Evolutionary conservation across 2,329 filamentous ascomycete species (phyloP).

Genomic region (Emericellopsis atlantica): DNA sequence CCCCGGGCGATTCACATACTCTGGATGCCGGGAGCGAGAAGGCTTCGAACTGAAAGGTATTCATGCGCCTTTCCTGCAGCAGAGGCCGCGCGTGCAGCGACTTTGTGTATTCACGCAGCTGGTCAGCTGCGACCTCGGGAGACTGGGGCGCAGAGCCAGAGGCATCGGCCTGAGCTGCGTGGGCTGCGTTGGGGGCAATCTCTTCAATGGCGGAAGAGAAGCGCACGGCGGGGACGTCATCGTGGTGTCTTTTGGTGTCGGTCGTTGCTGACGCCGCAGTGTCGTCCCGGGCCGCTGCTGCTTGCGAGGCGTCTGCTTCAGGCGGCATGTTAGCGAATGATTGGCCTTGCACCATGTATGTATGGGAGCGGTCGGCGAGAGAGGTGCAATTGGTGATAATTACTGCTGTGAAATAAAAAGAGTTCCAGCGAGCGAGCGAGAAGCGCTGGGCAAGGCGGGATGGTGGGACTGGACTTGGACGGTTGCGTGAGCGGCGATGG

Average conservation of each 20-base stretch:
- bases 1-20: slow-evolving; percentile 38
- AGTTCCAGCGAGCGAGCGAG: too few relatives aligned
- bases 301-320: too few relatives aligned
- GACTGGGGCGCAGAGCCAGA: slow-evolving; percentile 8
- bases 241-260: neutral
- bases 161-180: slow-evolving; percentile 8
- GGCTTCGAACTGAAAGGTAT: slow-evolving; percentile 80
- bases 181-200: slow-evolving; percentile 30
- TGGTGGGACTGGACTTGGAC: too few relatives aligned
- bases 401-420: too few relatives aligned
- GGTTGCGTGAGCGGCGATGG: neutral
- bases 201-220: slow-evolving; percentile 62
- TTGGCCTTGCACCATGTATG: too few relatives aligned
- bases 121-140: slow-evolving; percentile 38
- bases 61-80: slow-evolving; percentile 72
- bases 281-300: too few relatives aligned
- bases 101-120: slow-evolving; percentile 59
- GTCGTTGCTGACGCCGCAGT: too few relatives aligned
- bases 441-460: too few relatives aligned
- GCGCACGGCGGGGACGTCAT: slow-evolving; percentile 41
- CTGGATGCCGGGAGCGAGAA: slow-evolving; percentile 77
- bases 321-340: too few relatives aligned
- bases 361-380: too few relatives aligned
- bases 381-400: too few relatives aligned
- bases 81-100: slow-evolving; percentile 45